Percentiles rank a stretch among this genome's conserved stretches.
Conservation (phyloP, 2,329 filamentous ascomycete species). For the Gliomastix tumulicola region DNA sequence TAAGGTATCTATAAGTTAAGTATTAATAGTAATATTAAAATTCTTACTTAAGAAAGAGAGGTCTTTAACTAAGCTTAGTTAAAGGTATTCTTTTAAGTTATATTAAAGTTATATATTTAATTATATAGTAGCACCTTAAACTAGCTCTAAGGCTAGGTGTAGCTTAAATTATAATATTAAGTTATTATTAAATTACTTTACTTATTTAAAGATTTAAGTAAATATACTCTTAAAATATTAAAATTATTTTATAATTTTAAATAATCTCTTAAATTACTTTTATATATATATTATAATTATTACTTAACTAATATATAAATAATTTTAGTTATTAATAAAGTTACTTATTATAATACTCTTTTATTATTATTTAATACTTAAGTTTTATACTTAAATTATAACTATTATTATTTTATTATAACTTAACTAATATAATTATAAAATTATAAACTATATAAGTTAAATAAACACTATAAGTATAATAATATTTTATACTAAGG, state of each 20-base stretch:
- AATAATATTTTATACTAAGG: neutral
- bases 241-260: neutral
- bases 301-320: neutral
- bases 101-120: too few relatives aligned
- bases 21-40: too few relatives aligned
- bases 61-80: too few relatives aligned
- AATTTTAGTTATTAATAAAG: neutral
- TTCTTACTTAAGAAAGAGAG: too few relatives aligned
- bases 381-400: neutral
- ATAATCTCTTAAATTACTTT: neutral
- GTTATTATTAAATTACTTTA: too few relatives aligned
- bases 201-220: neutral
- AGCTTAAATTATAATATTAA: too few relatives aligned
- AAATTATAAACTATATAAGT: neutral
- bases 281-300: conserved; percentile 1
- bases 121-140: too few relatives aligned
- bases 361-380: neutral
- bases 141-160: too few relatives aligned
- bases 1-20: too few relatives aligned
- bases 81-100: too few relatives aligned
- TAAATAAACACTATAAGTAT: neutral
- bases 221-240: neutral
- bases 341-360: neutral
- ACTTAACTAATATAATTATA: neutral
- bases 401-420: neutral